Percentiles rank a stretch among this genome's conserved stretches.
Evolutionary conservation across 768 basidiomycete genomes (phyloP).

Genomic region (Termitomyces sp.): DNA sequence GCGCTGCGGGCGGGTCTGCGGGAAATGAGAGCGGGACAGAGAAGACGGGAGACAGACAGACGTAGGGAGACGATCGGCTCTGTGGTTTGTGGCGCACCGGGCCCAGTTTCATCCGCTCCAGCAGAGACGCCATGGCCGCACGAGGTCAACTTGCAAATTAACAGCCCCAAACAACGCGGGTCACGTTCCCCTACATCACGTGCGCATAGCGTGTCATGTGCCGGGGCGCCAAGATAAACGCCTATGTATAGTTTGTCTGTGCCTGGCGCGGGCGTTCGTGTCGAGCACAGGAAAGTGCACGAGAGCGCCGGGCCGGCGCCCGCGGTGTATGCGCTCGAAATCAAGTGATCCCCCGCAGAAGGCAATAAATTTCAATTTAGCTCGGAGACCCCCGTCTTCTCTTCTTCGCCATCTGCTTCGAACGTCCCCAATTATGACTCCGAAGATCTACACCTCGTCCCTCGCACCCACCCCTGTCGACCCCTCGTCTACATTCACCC

Average conservation of each 20-base stretch:
- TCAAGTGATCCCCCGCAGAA: no score
- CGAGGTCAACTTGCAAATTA: conserved; percentile 18
- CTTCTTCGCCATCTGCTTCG: not conserved
- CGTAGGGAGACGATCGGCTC: not conserved
- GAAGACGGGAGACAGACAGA: not conserved
- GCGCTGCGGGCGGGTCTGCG: conserved; percentile 43
- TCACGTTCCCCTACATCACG: not conserved
- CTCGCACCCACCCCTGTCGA: conserved; percentile 31
- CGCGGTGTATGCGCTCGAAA: no score
- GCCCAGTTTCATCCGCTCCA: conserved; percentile 47
- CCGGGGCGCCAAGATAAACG: no score
- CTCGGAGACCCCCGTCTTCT: not conserved
- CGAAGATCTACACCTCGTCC: conserved; percentile 43
- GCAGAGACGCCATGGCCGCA: conserved; percentile 46
- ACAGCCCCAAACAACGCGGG: not conserved
- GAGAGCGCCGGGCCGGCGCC: no score
- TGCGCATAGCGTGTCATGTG: no score
- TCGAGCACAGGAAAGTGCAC: no score
- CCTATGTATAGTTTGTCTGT: no score
- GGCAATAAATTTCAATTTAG: no score
- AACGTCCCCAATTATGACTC: conserved; percentile 12
- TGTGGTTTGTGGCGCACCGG: conserved; percentile 38
- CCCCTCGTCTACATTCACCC: conserved; percentile 41
- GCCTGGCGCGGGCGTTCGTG: no score
- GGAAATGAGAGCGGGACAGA: conserved; percentile 14